Evolutionary conservation across 2,329 filamentous ascomycete genomes (phyloP), one percentile per base, ranked within the genome.

Genomic region (Sclerotinia sclerotiorum): DNA sequence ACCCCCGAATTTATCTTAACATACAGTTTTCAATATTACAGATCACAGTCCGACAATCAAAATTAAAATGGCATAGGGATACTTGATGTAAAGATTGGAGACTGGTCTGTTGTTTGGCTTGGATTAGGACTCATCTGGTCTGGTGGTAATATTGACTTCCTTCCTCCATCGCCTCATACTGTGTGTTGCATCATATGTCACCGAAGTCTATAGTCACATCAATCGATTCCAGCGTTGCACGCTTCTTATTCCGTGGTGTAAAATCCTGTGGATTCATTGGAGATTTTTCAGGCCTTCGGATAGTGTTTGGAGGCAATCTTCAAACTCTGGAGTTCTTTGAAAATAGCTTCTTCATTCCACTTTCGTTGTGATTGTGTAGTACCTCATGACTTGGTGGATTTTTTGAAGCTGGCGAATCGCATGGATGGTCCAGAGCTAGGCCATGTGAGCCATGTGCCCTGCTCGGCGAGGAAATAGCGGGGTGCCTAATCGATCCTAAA

Each of bases 301-400:
- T 39, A 68, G 65, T 68, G 39, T 63, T 68, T 57, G 48, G 21
- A 51, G 57, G 65, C 57, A 55, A 63, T 13, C 44, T 21, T 11
- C 19, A 27, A 55, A 35, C 11, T 54, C 57, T n/a, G 11, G n/a
- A 11, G 32, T 19, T 44, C 21, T 42, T 17, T 29, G 5, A 55
- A 54, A 5, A 48, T 55, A 46, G 48, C 57, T 54, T 68, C 57
- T 35, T 55, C 29, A 55, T 63, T 55, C 65, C 65, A 27, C 21
- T 63, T 55, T 68, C 27, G 65, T 68, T 46, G 65, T 63, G 65
- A 68, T 63, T 55, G 56, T 44, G 65, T 68, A 68, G 65, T 68
- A 52, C 57, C 46, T 63, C 65, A 63, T 54, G 17, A 68, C 57
- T 63, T 54, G 29, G 39, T 56, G 39, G 48, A 39, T 46, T 68